phyloP scores from a whole-genome alignment of 768 basidiomycete genomes.

The Psilocybe azurescens region DNA sequence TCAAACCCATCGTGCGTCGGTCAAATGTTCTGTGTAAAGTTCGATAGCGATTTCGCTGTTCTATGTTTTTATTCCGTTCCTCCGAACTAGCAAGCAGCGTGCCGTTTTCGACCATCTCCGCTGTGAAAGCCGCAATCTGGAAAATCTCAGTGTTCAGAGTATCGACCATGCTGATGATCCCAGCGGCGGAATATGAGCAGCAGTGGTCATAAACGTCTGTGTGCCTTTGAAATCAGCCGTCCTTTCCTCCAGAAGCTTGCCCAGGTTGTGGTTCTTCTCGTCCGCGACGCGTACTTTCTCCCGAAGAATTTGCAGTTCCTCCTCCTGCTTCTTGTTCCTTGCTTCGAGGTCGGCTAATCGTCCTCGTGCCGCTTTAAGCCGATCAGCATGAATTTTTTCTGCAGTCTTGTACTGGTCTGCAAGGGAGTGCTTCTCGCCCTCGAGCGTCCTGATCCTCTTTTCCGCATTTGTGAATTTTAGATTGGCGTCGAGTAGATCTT shows the following conservation, averaged over 20 bases:
- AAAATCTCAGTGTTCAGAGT: constrained; percentile 53
- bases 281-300: constrained; percentile 23
- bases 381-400: no score
- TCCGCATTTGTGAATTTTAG: background rate
- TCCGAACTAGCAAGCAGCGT: constrained; percentile 1
- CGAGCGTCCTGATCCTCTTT: background rate
- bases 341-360: constrained; percentile 13
- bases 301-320: constrained; percentile 12
- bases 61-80: constrained; percentile 11
- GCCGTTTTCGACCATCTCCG: constrained; percentile 32
- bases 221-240: constrained; percentile 45
- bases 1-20: background rate
- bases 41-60: background rate
- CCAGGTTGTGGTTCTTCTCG: constrained; percentile 22
- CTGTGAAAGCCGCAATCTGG: constrained; percentile 50
- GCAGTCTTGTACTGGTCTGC: background rate
- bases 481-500: background rate
- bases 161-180: constrained; percentile 42
- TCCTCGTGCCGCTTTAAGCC: background rate
- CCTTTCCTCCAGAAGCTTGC: constrained; percentile 30
- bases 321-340: constrained; percentile 12
- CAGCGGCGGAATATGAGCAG: constrained; percentile 46
- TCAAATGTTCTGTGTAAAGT: background rate
- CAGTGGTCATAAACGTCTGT: constrained; percentile 47
- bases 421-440: background rate